A percentile compares a stretch with the other conserved stretches of the same genome.
These are phyloP conservation scores for Gaeumannomyces tritici DNA, from an alignment of 2,329 filamentous ascomycete species.

Conservation along the genomic window DNA sequence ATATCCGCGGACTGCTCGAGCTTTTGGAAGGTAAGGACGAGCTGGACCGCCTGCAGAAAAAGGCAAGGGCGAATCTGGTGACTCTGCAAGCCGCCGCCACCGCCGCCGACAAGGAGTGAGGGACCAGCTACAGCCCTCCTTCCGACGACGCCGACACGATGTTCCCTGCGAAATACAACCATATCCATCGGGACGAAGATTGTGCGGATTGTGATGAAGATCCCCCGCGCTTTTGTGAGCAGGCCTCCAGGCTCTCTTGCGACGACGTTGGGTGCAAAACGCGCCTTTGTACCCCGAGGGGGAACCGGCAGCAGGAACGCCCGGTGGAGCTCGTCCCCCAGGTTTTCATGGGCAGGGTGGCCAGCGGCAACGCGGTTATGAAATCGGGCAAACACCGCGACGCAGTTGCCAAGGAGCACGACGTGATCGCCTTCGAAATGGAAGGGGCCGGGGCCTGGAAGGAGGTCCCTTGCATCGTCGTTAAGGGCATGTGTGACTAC, in stretches of 20 bases:
- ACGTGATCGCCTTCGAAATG: constrained; percentile 19
- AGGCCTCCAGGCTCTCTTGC: background rate
- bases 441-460: constrained; percentile 22
- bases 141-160: background rate
- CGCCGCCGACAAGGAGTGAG: background rate
- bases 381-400: background rate
- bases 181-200: background rate
- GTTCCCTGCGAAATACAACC: background rate
- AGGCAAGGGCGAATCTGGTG: background rate
- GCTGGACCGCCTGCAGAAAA: background rate
- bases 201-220: background rate
- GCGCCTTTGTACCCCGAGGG: too few species aligned
- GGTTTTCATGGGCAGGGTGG: background rate
- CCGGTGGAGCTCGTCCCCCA: background rate
- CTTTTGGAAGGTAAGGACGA: background rate
- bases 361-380: background rate
- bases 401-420: background rate
- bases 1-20: background rate
- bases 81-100: background rate
- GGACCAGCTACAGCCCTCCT: background rate
- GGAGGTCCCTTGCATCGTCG: constrained; percentile 15
- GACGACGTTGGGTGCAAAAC: background rate
- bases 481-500: constrained; percentile 27
- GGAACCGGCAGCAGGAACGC: background rate
- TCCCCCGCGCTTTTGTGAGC: background rate